A percentile compares a stretch with the other conserved stretches of the same genome.
Conservation (phyloP, 2,329 filamentous ascomycete genomes). For the Alternaria arbusti region DNA sequence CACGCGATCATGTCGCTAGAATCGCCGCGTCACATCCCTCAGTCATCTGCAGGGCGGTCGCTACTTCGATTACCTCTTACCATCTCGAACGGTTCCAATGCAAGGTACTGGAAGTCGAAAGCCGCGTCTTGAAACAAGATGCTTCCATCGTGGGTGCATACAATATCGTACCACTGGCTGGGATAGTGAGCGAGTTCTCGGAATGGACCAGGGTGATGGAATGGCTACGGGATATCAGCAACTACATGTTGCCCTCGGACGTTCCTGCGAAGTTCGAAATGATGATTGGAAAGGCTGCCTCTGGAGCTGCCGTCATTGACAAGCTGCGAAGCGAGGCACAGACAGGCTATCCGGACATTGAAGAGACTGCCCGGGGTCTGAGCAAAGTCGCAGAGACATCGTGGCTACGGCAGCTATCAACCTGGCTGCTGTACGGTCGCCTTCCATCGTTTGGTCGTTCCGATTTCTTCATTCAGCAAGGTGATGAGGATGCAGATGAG, state of each 20-base stretch:
- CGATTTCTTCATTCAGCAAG: constrained; percentile 80
- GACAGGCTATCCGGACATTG: constrained; percentile 88
- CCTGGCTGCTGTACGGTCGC: constrained; percentile 89
- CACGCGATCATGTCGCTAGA: constrained; percentile 69
- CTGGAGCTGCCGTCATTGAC: constrained; percentile 78
- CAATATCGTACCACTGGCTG: constrained; percentile 89
- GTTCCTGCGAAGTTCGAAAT: constrained; percentile 17
- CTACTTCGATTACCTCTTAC: constrained; percentile 74
- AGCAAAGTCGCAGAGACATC: constrained; percentile 82
- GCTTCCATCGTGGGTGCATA: constrained; percentile 85
- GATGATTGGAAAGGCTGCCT: constrained; percentile 53
- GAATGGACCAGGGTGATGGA: constrained; percentile 84
- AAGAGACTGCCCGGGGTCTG: constrained; percentile 74
- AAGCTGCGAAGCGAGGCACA: constrained; percentile 76
- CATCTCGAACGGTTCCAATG: constrained; percentile 83
- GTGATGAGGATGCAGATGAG: constrained; percentile 44
- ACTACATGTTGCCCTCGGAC: constrained; percentile 66
- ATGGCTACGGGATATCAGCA: constrained; percentile 79
- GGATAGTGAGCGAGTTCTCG: constrained; percentile 82
- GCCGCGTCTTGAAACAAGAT: constrained; percentile 76
- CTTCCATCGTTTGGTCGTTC: constrained; percentile 75
- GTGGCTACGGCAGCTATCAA: constrained; percentile 88
- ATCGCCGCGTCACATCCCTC: constrained; percentile 77
- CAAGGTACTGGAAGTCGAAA: constrained; percentile 85
- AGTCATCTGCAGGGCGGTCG: constrained; percentile 85